phyloP scores from a whole-genome alignment of 306 rosid genomes.

The barrel medic (Medicago truncatula) region DNA sequence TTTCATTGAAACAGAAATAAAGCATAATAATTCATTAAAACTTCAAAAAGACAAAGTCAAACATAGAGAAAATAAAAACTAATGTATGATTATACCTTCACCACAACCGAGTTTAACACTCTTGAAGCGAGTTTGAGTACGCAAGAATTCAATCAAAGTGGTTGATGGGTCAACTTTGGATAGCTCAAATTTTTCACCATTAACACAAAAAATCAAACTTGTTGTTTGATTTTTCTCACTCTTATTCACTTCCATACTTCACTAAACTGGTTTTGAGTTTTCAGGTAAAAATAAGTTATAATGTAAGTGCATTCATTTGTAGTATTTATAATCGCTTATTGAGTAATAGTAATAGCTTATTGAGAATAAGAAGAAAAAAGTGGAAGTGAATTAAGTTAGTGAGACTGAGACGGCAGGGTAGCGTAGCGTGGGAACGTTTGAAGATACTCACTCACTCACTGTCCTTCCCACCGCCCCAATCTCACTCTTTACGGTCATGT shows the following conservation, averaged over 20 bases:
- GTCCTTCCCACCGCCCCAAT: too few relatives aligned
- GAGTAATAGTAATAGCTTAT: too few relatives aligned
- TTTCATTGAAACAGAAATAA: background rate
- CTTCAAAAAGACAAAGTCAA: background rate
- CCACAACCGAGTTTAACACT: conserved; percentile 90
- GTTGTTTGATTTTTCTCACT: background rate
- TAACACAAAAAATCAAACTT: conserved; percentile 64
- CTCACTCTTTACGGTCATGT: too few relatives aligned
- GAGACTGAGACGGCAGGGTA: too few relatives aligned
- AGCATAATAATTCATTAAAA: background rate
- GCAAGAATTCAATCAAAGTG: conserved; percentile 79
- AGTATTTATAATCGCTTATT: background rate
- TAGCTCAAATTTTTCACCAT: conserved; percentile 68
- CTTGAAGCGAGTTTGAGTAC: conserved; percentile 72
- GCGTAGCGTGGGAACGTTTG: too few relatives aligned
- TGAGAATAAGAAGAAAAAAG: too few relatives aligned
- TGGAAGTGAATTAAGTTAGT: too few relatives aligned
- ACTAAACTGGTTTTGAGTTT: background rate
- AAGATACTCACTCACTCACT: too few relatives aligned
- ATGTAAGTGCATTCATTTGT: background rate
- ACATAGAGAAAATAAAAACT: background rate
- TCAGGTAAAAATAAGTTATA: too few relatives aligned
- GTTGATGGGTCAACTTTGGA: conserved; percentile 66
- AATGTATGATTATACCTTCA: conserved; percentile 61
- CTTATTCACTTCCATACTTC: conserved; percentile 46